Percentiles rank a stretch among this genome's conserved stretches.
These are phyloP conservation scores for Yarrowia sp. DNA, from an alignment of 805 yeast species.

Conservation along the genomic window DNA sequence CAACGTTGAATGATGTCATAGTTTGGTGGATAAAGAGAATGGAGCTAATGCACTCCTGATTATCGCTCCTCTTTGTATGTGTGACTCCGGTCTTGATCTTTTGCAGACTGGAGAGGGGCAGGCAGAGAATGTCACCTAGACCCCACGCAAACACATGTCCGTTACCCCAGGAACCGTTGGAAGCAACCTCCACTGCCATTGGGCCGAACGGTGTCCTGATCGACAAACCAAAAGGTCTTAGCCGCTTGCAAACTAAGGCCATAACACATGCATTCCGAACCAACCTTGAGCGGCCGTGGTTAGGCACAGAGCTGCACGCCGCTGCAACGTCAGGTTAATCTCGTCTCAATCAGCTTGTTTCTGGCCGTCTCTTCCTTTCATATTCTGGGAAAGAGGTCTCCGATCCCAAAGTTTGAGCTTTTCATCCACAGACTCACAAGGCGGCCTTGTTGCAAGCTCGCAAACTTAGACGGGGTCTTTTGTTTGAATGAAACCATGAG, in stretches of 20 bases:
- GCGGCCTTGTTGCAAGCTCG: constrained; percentile 1
- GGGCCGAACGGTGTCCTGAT: neutral
- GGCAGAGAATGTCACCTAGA: no score
- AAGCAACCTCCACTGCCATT: no score
- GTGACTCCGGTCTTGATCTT: neutral
- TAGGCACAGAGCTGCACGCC: neutral
- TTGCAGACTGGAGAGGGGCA: no score
- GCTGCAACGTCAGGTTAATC: constrained; percentile 1
- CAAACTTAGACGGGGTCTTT: neutral
- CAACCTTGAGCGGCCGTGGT: neutral
- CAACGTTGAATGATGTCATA: constrained; percentile 2
- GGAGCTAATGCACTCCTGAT: neutral
- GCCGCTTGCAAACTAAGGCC: neutral
- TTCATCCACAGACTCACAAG: no score
- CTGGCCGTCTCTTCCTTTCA: neutral
- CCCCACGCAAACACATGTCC: no score
- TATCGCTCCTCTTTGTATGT: constrained; percentile 3
- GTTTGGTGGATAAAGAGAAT: neutral
- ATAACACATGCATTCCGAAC: neutral
- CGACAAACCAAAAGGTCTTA: neutral
- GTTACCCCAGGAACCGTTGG: no score
- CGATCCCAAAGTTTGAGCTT: constrained; percentile 8
- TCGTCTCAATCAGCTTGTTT: neutral
- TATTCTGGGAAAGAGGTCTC: neutral
- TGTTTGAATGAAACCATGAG: neutral